Evolutionary conservation across 2,329 filamentous ascomycete species (phyloP), one percentile per base, ranked within the genome.

Genomic region (Monosporascus cannonballus): DNA sequence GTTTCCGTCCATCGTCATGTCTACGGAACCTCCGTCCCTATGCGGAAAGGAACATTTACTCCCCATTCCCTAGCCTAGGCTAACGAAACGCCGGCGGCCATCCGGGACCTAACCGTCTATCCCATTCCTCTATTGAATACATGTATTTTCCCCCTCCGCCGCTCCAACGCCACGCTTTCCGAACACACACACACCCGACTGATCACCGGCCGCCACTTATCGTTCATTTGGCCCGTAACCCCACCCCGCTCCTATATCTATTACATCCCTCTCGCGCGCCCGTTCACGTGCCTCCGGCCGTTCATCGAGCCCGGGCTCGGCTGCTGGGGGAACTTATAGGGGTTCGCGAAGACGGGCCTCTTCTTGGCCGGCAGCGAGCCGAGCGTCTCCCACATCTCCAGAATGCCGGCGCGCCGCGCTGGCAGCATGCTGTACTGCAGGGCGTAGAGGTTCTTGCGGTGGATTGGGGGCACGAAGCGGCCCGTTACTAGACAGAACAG

Each of bases 391-490:
- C 95, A 99, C 68, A 97, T 86, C 66, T 96, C 91, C 62, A 81
- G 77, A 53, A 97, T 87, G 2, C 86, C 85, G 0, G 90, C 87
- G 45, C 95, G 77, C 51, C 82, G 81, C 7, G 89, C 87, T 0
- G 95, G 95, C 41, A 99, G 78, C 90, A 97, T 97, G 73, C 90
- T 96, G 71, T 99, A 99, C 72, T 99, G 94, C 63, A 99, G 76
- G 61, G 90, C 95, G 72, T 99, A 99, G 49, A 99, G 77, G 65
- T 94, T 95, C 66, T 92, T 93, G 50, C 95, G 83, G 67, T 96
- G 92, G 48, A 99, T 95, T 0, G 95, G 93, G 14, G 93, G 94
- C 2, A 97, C 91, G 59, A 96, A 96, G 56, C 88, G 89, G 54
- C 94, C 94, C 0, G 90, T 96, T 24, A 92, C 76, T 2, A 99